These are phyloP conservation scores for Linum lewisii DNA, from an alignment of 345 rosid species.

Conservation along the genomic window DNA sequence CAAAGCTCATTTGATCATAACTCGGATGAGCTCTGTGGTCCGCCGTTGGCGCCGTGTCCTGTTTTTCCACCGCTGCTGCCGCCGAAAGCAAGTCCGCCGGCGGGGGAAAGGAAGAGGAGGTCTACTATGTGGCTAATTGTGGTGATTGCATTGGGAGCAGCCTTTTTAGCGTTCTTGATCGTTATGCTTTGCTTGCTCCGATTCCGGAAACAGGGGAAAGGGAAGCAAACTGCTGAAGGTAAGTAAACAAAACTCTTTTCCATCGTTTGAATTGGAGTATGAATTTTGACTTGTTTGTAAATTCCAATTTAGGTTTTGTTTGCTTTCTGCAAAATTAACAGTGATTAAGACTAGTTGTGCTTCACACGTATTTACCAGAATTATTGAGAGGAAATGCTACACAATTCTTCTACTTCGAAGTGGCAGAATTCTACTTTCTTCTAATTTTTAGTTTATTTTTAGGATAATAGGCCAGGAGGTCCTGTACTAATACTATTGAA, in stretches of 20 bases:
- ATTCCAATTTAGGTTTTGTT: background rate
- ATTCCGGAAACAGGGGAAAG: slow-evolving; percentile 14
- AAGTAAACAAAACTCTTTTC: slow-evolving; percentile 3
- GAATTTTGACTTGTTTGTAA: slow-evolving; percentile 15
- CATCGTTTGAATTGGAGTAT: background rate
- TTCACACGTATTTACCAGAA: too few species aligned
- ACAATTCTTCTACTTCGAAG: too few species aligned
- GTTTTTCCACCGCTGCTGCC: slow-evolving; percentile 14
- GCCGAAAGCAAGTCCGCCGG: slow-evolving; percentile 7
- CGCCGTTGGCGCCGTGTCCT: slow-evolving; percentile 29
- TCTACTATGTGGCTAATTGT: slow-evolving; percentile 18
- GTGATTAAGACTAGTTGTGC: too few species aligned
- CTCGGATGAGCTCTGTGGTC: slow-evolving; percentile 32
- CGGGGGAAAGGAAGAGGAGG: slow-evolving; percentile 9
- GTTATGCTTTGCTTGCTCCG: slow-evolving; percentile 22
- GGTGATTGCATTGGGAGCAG: slow-evolving; percentile 24
- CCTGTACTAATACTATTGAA: too few species aligned
- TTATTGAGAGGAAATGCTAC: too few species aligned
- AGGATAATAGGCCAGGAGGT: too few species aligned
- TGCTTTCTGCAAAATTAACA: background rate
- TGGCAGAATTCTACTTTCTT: too few species aligned
- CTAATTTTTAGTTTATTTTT: too few species aligned
- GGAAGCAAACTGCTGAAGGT: slow-evolving; percentile 7
- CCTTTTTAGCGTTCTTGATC: slow-evolving; percentile 19
- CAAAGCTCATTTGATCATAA: slow-evolving; percentile 30